Base-by-base conservation (phyloP, 2,329 filamentous ascomycete genomes). In the Lasiodiplodia citricola region DNA sequence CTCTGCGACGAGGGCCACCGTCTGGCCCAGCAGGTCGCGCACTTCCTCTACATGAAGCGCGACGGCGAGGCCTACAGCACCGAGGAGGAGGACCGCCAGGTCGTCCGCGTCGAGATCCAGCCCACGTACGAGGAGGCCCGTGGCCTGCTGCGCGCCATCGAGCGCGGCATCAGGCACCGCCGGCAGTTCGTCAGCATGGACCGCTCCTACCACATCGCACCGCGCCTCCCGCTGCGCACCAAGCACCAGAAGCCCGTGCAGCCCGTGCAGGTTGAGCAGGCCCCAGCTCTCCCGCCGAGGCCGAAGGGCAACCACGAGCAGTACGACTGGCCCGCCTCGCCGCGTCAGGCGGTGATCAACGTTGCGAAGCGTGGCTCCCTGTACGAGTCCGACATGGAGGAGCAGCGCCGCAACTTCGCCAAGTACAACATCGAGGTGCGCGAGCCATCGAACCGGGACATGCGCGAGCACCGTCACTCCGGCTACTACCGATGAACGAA, bases 11-110 rank as follows among this genome's bases (percentile, higher is more conserved):
- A 73, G 25, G 83, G 83, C 60, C 80, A 82, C 71, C 72, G 74
- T 47, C 76, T 85, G n/a, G 82, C 82, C 31, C 79, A 82, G 60
- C 80, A 82, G 41, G 81, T 84, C 38, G 79, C 82, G 31, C 75
- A 75, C 57, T 81, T 80, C 75, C 78, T 84, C 16, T 70, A 70
- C 68, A 70, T 63, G 57, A 55, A 62, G 21, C 67, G 70, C 2
- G 72, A 78, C 52, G 74, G 74, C 47, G 69, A 74, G 28, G 66
- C 76, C 62, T 80, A 78, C 72, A 73, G 72, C 72, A 70, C 67
- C 66, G 31, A 55, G 1, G 55, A 78, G 62, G 77, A 82, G 70
- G 75, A 79, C 69, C 74, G 76, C 76, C 81, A 82, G 73, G 76
- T 79, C 31, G 80, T 84, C 69, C 81, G 79, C 25, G 79, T 84